Base-by-base conservation (phyloP, 768 basidiomycete genomes). In the Leccinum disarticulatum region DNA sequence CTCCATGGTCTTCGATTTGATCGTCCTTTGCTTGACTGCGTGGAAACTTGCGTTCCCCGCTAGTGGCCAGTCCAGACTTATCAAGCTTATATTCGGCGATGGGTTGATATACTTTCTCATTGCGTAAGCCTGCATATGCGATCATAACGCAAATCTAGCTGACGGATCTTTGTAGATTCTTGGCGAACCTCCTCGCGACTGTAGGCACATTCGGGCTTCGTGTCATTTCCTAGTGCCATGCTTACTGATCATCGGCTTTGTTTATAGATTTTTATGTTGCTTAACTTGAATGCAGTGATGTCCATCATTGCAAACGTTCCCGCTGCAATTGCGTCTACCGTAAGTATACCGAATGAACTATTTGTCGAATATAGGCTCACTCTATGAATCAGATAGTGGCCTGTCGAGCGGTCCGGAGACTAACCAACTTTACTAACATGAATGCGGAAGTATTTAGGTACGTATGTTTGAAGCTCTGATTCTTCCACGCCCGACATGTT, bases 291-390 rank as follows among this genome's bases (percentile, higher is more conserved):
- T 63, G 77, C 83, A n/a, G 81, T 88, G 57, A 87, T 88, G 85
- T 86, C 84, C 33, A 83, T 90, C 70, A 86, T 89, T 55, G 83
- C 82, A 50, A 89, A 89, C 64, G 86, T 89, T 47, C 87, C 87
- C 3, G 87, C 87, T 35, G 87, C 87, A 17, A 82, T 88, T 60
- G 80, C 83, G 4, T 85, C 86, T 46, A 88, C 87, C 41, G 87
- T 88, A 60, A 64, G 80, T 38, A 14, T 15, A 35, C 13, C 1
- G 9, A 41, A 46, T 9, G 4, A 28, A 15, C 11, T 17, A 3
- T 13, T 52, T 11, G 0, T 15, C 14, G 4, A 17, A 15, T 53
- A 5, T 15, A 27, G 30, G 25, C 51, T 55, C 33, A 64, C n/a
- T 35, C 13, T 54, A n/a, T 31, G 43, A 43, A 55, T n/a, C 60